phyloP scores from a whole-genome alignment of 306 rosid species.

The Cajanus cajan region DNA sequence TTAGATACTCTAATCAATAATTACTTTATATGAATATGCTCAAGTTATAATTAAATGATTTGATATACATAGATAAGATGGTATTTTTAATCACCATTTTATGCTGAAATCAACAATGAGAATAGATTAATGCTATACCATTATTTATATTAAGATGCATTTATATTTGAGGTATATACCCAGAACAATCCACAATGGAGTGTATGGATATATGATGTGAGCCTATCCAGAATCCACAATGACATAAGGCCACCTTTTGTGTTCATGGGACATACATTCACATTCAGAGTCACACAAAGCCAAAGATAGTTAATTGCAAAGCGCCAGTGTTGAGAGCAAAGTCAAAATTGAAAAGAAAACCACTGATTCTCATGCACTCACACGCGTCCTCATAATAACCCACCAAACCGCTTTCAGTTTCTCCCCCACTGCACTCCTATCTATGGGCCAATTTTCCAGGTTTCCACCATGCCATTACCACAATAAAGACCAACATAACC shows the following conservation, averaged over 20 bases:
- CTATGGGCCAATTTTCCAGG: slow-evolving; percentile 6
- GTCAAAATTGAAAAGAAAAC: slow-evolving; percentile 16
- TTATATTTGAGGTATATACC: not conserved
- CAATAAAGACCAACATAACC: slow-evolving; percentile 1
- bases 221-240: not conserved
- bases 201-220: not conserved
- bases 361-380: slow-evolving; percentile 46
- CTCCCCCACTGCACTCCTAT: not conserved
- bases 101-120: too few relatives aligned
- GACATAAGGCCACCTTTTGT: not conserved
- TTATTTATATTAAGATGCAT: not conserved
- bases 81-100: too few relatives aligned
- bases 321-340: not conserved
- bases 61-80: too few relatives aligned
- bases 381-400: slow-evolving; percentile 34
- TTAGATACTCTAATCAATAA: too few relatives aligned
- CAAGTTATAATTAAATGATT: too few relatives aligned
- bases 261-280: too few relatives aligned
- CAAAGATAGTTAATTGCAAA: slow-evolving; percentile 6
- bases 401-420: slow-evolving; percentile 25
- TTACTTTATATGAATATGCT: too few relatives aligned
- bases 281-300: not conserved
- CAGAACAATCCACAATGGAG: too few relatives aligned
- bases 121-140: too few relatives aligned
- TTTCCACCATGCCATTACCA: slow-evolving; percentile 4